These are phyloP conservation scores for Eimeria praecox DNA, from an alignment of 169 alveolate genomes.

Conservation along the genomic window DNA sequence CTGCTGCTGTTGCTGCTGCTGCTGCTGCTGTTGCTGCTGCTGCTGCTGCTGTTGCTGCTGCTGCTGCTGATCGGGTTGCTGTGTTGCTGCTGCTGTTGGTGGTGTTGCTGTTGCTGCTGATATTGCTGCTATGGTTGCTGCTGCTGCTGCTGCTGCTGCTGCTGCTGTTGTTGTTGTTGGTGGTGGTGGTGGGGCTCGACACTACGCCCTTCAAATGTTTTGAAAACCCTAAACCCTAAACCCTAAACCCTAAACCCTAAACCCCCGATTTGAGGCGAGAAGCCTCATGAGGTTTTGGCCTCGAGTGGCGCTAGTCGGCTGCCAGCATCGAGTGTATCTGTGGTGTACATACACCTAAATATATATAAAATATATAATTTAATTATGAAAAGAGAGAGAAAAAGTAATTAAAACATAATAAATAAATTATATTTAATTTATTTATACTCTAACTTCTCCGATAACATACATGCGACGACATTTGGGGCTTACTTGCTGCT, in stretches of 20 bases:
- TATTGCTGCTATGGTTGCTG: neutral
- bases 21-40: neutral
- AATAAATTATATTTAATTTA: too few species aligned
- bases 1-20: neutral
- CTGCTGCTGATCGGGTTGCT: neutral
- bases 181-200: neutral
- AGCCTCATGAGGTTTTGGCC: neutral
- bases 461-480: neutral
- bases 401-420: too few species aligned
- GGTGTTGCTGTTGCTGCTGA: neutral
- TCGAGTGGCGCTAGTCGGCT: neutral
- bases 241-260: slow-evolving; percentile 21
- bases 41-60: neutral
- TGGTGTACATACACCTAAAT: neutral
- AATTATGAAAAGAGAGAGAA: too few species aligned
- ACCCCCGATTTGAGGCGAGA: neutral
- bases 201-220: neutral
- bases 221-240: neutral
- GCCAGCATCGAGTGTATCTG: neutral
- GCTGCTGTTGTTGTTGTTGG: neutral
- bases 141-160: neutral
- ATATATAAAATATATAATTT: too few species aligned
- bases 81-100: neutral
- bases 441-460: neutral
- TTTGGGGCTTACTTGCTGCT: neutral